Conservation (phyloP, 1,284 basidiomycete species). For the Rhodotorula sp. region DNA sequence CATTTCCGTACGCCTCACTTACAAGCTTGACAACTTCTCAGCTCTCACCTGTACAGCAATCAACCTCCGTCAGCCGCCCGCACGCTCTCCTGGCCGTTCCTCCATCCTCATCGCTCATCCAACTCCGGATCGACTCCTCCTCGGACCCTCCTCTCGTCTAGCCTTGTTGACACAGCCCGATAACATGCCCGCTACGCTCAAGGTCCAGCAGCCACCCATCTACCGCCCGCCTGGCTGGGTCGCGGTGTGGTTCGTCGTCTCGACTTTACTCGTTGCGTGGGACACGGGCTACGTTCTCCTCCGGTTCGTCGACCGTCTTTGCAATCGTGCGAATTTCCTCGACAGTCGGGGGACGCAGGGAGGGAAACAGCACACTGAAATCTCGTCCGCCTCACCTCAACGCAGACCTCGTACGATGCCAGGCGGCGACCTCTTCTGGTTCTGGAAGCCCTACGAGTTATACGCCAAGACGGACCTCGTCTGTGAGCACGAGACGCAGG, state of each 20-base stretch:
- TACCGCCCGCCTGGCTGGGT: slow-evolving; percentile 8
- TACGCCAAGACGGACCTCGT: slow-evolving; percentile 73
- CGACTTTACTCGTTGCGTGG: slow-evolving; percentile 55
- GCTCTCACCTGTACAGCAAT: too few species aligned
- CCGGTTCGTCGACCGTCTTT: background rate
- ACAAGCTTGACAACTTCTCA: too few species aligned
- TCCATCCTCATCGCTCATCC: background rate
- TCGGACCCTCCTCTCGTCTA: background rate
- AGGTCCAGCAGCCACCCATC: too few species aligned
- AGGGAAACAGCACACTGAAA: too few species aligned
- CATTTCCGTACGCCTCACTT: background rate
- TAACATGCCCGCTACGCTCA: too few species aligned
- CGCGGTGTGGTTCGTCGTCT: slow-evolving; percentile 65
- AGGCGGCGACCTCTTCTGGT: slow-evolving; percentile 81
- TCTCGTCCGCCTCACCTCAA: background rate
- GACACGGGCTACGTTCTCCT: slow-evolving; percentile 32
- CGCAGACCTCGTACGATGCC: slow-evolving; percentile 61
- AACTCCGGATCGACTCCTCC: background rate
- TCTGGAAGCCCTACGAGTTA: slow-evolving; percentile 62
- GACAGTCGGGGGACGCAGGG: background rate
- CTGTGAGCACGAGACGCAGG: slow-evolving; percentile 46
- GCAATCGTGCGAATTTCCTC: slow-evolving; percentile 28
- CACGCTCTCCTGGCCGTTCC: background rate
- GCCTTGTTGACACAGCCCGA: too few species aligned
- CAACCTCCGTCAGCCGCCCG: too few species aligned